A percentile compares a stretch with the other conserved stretches of the same genome.
Conservation (phyloP, 108 stramenopile genomes). For the Cyclostephanos tholiformis region DNA sequence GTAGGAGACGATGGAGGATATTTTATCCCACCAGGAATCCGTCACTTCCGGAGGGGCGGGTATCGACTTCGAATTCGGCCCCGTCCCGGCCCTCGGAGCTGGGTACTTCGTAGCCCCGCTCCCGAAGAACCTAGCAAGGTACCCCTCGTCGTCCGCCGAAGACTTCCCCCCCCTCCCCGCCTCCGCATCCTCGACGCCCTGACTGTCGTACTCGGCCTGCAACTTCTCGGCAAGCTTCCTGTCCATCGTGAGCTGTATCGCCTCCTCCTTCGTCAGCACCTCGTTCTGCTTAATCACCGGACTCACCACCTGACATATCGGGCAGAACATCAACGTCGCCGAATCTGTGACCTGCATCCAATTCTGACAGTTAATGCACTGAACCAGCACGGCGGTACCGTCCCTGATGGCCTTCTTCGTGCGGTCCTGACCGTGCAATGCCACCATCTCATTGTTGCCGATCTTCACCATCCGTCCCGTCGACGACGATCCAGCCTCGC, state of each 20-base stretch:
- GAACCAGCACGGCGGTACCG: constrained; percentile 70
- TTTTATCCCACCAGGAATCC: constrained; percentile 41
- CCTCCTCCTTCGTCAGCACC: constrained; percentile 60
- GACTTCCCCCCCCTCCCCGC: constrained; percentile 4
- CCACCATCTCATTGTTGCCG: constrained; percentile 59
- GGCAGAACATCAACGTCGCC: constrained; percentile 83
- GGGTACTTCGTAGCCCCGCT: constrained; percentile 11
- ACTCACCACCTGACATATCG: constrained; percentile 69
- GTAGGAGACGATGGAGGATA: constrained; percentile 27
- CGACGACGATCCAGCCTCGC: background rate
- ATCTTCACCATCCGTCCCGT: constrained; percentile 32
- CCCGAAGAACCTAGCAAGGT: constrained; percentile 36
- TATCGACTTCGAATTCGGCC: constrained; percentile 14
- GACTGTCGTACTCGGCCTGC: constrained; percentile 67
- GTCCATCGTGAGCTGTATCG: constrained; percentile 75
- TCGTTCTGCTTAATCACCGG: constrained; percentile 60
- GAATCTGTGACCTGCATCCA: constrained; percentile 83
- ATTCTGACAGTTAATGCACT: constrained; percentile 77
- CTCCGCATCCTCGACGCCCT: constrained; percentile 22
- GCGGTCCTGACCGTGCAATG: constrained; percentile 67
- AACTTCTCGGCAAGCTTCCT: constrained; percentile 74
- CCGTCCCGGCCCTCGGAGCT: constrained; percentile 10
- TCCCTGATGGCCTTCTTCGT: constrained; percentile 73
- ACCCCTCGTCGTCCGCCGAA: constrained; percentile 35
- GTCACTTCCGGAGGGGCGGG: constrained; percentile 22